Evolutionary conservation across 345 rosid species (phyloP), one percentile per base, ranked within the genome.

Genomic region (Dipteronia sinensis): DNA sequence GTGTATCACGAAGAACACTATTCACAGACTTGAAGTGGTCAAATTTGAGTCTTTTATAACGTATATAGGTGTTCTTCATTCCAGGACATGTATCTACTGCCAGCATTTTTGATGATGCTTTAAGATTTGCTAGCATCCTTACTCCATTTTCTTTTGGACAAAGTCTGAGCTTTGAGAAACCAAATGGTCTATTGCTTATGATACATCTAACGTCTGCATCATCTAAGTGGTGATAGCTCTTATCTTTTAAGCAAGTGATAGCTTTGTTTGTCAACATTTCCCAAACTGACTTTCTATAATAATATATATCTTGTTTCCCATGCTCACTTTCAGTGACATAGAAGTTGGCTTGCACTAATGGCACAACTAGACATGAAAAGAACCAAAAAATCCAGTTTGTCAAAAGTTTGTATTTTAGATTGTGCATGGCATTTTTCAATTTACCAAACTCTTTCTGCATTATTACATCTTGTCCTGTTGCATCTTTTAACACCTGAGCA

Each of bases 351-450:
- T n/a, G 84, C 55, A 93, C 83, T 76, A 95, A 15, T 66, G 94
- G 92, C 78, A 86, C 89, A 78, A 95, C 88, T 75, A 95, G 76
- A 83, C 53, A 76, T 11, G 88, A 80, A 75, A 95, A 95, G 70
- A 93, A 84, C 98, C 98, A 93, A 81, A 83, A 82, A 73, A 90
- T 88, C 98, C 98, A 95, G 78, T 87, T 92, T 63, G 71, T 75
- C 16, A 89, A 73, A 73, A 92, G 85, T 79, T 75, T 71, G 10
- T 86, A 87, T 83, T 88, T 91, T 76, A 83, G 56, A 76, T 78
- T 67, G 75, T 76, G 74, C 56, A 78, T n/a, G 38, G 67, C 73
- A 72, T 73, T 58, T 51, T 77, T 82, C 71, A 73, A 65, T 61
- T 85, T 73, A 75, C 59, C 75, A 51, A 56, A 71, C 29, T 73